Conservation (phyloP, 176 grass and related monocot species). For the Thinopyrum elongatum region DNA sequence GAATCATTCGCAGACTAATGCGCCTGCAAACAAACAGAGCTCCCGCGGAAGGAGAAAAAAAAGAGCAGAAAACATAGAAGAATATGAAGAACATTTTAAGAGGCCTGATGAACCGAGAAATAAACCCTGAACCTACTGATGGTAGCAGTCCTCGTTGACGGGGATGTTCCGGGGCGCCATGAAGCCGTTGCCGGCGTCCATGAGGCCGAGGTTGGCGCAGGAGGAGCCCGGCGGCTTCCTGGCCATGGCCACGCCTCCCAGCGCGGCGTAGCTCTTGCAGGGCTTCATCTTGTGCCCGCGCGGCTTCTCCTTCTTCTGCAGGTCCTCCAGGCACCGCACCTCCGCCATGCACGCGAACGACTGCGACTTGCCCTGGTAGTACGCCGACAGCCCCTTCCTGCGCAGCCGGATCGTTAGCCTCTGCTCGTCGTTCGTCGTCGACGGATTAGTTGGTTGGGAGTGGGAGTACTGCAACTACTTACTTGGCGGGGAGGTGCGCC, state of each 20-base stretch:
- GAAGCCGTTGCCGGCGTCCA: constrained; percentile 21
- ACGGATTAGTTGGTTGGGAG: neutral
- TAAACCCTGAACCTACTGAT: constrained; percentile 9
- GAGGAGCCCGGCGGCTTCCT: constrained; percentile 24
- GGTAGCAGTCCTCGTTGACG: constrained; percentile 34
- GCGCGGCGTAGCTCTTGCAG: constrained; percentile 50
- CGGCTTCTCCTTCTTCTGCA: constrained; percentile 66
- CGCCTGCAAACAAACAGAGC: constrained; percentile 25
- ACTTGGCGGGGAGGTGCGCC: constrained; percentile 60
- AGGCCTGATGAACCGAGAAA: constrained; percentile 16
- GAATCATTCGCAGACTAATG: constrained; percentile 34
- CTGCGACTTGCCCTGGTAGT: constrained; percentile 80
- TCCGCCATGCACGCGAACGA: constrained; percentile 79
- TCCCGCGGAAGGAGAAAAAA: neutral
- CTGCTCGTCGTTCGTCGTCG: no score
- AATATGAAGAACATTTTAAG: neutral
- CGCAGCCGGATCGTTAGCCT: neutral
- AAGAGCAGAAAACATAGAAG: no score
- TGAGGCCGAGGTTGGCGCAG: constrained; percentile 45
- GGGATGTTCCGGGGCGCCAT: constrained; percentile 38
- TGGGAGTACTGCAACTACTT: constrained; percentile 16
- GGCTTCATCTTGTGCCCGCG: constrained; percentile 52
- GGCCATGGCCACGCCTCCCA: constrained; percentile 30
- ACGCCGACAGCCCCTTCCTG: constrained; percentile 77
- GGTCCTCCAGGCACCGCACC: constrained; percentile 63